Conservation (phyloP, 352 stramenopile genomes). For the Phytophthora capsici region DNA sequence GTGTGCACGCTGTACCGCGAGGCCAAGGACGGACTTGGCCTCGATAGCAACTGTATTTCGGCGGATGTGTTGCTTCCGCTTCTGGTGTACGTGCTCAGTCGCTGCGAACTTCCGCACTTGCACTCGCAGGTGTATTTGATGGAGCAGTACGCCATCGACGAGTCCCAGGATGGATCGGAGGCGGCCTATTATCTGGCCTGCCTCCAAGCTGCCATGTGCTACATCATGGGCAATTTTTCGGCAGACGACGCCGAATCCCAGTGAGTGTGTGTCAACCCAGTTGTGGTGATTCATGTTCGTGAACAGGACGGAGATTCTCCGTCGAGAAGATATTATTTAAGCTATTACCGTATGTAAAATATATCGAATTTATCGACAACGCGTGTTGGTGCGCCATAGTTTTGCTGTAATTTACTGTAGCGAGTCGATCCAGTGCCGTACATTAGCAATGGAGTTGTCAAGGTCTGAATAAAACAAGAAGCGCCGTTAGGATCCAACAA, state of each 20-base stretch:
- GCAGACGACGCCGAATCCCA: constrained; percentile 25
- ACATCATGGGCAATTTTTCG: constrained; percentile 63
- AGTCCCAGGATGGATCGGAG: constrained; percentile 73
- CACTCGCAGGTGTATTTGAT: constrained; percentile 82
- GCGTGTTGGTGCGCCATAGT: too few relatives aligned
- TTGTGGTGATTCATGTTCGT: constrained; percentile 24
- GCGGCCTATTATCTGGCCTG: constrained; percentile 86
- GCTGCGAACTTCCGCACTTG: constrained; percentile 70
- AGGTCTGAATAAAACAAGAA: constrained; percentile 24
- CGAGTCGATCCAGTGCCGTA: constrained; percentile 77
- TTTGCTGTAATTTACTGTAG: constrained; percentile 47
- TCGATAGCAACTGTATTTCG: constrained; percentile 66
- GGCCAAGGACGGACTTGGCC: constrained; percentile 48
- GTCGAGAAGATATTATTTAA: constrained; percentile 42
- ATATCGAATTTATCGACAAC: constrained; percentile 33
- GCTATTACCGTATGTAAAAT: constrained; percentile 40
- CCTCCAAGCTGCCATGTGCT: constrained; percentile 77
- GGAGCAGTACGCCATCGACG: constrained; percentile 80
- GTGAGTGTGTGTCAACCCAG: constrained; percentile 16
- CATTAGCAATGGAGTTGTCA: constrained; percentile 50
- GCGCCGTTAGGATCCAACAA: constrained; percentile 12
- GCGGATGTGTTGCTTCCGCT: constrained; percentile 80
- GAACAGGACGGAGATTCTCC: constrained; percentile 26
- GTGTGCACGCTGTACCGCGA: constrained; percentile 78
- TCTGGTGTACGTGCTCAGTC: constrained; percentile 77